Evolutionary conservation across 441 rosid genomes (phyloP).

Genomic region (Rhodomyrtus psidioides): DNA sequence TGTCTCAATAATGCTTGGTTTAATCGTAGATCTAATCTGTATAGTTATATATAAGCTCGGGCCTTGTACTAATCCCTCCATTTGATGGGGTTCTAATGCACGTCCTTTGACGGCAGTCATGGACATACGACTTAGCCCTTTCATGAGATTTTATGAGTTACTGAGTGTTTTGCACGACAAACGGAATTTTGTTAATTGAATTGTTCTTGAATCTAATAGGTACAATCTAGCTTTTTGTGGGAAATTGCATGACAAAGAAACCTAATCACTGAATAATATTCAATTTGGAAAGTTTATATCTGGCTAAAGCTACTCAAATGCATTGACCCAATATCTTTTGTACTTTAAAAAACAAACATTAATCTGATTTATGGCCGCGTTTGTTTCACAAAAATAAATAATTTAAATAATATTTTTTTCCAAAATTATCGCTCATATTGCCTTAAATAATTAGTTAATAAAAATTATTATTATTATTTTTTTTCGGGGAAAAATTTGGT

Average conservation of each 20-base stretch:
- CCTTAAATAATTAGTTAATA: not conserved
- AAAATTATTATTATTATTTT: not conserved
- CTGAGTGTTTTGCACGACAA: not conserved
- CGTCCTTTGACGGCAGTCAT: not conserved
- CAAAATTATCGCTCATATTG: not conserved
- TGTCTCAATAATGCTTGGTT: not conserved
- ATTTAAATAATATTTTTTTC: not conserved
- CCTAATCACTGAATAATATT: not conserved
- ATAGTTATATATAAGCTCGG: not conserved
- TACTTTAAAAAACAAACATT: not conserved
- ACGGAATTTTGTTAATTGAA: not conserved
- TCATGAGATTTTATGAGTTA: not conserved
- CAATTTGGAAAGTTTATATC: not conserved
- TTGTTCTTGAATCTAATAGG: not conserved
- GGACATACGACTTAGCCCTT: not conserved
- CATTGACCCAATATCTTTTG: not conserved
- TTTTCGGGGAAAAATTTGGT: not conserved
- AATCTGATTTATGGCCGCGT: not conserved
- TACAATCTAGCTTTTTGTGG: not conserved
- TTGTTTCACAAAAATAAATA: not conserved
- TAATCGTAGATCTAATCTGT: not conserved
- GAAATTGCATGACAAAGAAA: not conserved
- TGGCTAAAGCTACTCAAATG: not conserved
- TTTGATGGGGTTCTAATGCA: not conserved
- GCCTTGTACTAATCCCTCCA: not conserved